phyloP scores from a whole-genome alignment of 192 early-diverging fungal genomes.

The Coemansia sp. region DNA sequence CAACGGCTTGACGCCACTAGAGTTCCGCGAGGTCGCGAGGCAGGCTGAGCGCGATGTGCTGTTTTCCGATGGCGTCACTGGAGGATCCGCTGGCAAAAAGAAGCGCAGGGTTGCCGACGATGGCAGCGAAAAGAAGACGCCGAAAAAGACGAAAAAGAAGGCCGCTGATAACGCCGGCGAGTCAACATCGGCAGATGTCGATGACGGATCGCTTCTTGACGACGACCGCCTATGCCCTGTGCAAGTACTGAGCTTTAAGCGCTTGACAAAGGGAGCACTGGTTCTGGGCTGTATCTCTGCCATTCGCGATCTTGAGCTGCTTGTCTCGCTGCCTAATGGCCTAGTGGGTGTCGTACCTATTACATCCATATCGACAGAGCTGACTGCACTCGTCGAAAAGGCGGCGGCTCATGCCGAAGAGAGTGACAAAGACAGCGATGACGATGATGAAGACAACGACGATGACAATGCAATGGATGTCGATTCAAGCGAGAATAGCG shows the following conservation, averaged over 20 bases:
- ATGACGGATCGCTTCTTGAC: constrained; percentile 18
- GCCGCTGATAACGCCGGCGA: constrained; percentile 9
- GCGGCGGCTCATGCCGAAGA: constrained; percentile 65
- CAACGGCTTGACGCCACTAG: constrained; percentile 77
- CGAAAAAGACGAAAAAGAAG: constrained; percentile 62
- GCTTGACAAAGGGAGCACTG: constrained; percentile 71
- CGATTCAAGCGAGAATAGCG: constrained; percentile 43
- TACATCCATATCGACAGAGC: constrained; percentile 78
- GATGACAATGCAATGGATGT: constrained; percentile 43
- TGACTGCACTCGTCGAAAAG: constrained; percentile 73
- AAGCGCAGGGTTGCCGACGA: constrained; percentile 56
- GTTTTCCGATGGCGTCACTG: constrained; percentile 46
- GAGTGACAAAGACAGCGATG: constrained; percentile 25
- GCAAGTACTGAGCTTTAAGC: constrained; percentile 56
- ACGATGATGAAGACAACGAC: constrained; percentile 47
- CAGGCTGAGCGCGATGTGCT: constrained; percentile 76
- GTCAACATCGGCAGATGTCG: background rate
- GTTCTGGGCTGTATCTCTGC: constrained; percentile 78
- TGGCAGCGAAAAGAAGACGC: constrained; percentile 29
- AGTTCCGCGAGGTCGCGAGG: constrained; percentile 76
- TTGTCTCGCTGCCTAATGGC: constrained; percentile 84
- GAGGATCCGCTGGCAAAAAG: constrained; percentile 58
- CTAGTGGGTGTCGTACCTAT: constrained; percentile 83
- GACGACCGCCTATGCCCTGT: constrained; percentile 31
- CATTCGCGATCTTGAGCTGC: constrained; percentile 80